Evolutionary conservation across 768 basidiomycete genomes (phyloP).

Genomic region (Tulasnella sp.): DNA sequence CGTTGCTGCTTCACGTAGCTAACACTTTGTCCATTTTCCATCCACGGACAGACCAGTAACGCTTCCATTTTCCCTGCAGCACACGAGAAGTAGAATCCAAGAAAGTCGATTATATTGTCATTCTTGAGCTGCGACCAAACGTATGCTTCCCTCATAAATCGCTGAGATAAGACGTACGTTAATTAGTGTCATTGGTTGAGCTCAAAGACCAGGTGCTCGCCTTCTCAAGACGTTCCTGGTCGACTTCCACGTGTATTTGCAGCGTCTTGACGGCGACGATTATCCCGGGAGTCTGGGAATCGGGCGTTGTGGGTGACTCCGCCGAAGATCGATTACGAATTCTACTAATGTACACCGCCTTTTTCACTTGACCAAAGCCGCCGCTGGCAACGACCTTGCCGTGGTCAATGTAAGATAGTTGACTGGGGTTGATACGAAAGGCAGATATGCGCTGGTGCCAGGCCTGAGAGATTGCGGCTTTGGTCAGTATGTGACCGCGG

Average conservation of each 20-base stretch:
- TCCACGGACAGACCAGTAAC: not conserved
- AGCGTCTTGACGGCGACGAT: not conserved
- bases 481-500: not conserved
- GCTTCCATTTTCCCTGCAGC: not conserved
- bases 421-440: not conserved
- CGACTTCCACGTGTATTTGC: not conserved
- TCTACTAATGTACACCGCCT: not conserved
- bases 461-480: not conserved
- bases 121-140: conserved; percentile 6
- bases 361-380: not conserved
- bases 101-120: not conserved
- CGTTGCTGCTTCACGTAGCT: not conserved
- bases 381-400: not conserved
- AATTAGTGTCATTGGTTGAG: not conserved
- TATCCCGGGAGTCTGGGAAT: not conserved
- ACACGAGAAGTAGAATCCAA: not conserved
- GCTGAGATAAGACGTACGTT: not conserved
- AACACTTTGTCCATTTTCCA: not conserved
- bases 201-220: not conserved
- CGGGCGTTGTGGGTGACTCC: not conserved
- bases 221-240: not conserved
- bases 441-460: not conserved
- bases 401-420: not conserved
- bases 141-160: not conserved
- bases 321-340: not conserved